Evolutionary conservation across 495 filamentous ascomycete species (phyloP), one percentile per base, ranked within the genome.

Genomic region (Penicillium pulvis): DNA sequence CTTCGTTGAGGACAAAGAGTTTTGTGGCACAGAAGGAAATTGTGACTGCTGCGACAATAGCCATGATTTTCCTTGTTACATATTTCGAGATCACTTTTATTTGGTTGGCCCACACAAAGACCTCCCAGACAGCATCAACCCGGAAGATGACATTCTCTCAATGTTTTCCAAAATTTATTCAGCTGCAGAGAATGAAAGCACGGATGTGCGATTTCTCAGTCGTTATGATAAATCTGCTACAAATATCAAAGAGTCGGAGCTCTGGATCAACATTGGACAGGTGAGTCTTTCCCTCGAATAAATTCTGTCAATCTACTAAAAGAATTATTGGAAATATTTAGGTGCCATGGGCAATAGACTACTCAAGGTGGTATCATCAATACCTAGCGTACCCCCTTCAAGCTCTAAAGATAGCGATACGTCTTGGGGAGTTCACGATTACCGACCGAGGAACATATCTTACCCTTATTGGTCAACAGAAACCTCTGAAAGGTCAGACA

Each of bases 181-280:
- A 50, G 55, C 56, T 5, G 56, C 69, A 4, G 71, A 71, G 0
- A 14, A n/a, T 1, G 62, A 66, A 17, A 58, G 46, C 12, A 64
- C 46, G 4, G 59, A 47, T 0, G 69, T 73, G 10, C 67, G 70
- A 12, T 80, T 78, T 47, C 70, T 81, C 42, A 57, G 54, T 30
- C 72, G 73, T 6, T 75, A 68, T 55, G 79, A 81, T 61, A 80
- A 78, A 55, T 78, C 75, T 6, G 77, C 78, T 0, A 76, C 73
- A 6, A 79, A 77, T 41, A 79, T 81, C 60, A 77, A 77, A 50
- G 79, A 79, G n/a, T 75, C 73, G 0, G 44, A 68, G 58, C 53
- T 79, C 14, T 81, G 76, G 75, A 65, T 75, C 39, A 56, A 54
- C 1, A 79, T 80, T 49, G 77, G 79, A 10, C 72, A 79, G 56